Evolutionary conservation across 495 filamentous ascomycete species (phyloP).

Genomic region (Penicillium manginii): DNA sequence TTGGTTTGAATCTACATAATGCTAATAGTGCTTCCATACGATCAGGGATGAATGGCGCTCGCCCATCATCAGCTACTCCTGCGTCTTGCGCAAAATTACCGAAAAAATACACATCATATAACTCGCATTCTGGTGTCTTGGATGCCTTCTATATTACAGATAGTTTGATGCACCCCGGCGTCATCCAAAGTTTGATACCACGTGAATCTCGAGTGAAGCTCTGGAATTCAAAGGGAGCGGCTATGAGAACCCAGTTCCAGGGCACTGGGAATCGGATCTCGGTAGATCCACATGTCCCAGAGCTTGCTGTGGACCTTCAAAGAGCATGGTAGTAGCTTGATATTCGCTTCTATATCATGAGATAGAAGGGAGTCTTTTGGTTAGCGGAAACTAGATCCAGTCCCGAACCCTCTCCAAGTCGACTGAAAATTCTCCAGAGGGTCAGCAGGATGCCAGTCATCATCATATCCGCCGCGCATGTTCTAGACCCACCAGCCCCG

Average conservation of each 20-base stretch:
- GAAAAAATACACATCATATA: too few relatives aligned
- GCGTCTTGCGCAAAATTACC: too few relatives aligned
- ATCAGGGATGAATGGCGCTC: not conserved
- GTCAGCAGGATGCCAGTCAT: constrained; percentile 8
- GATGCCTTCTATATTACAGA: not conserved
- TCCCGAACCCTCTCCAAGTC: not conserved
- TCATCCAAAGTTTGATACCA: constrained; percentile 22
- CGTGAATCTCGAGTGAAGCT: constrained; percentile 21
- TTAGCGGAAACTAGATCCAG: not conserved
- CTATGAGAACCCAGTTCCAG: constrained; percentile 22
- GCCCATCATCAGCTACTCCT: too few relatives aligned
- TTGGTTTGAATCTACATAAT: not conserved
- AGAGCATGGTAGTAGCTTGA: constrained; percentile 17
- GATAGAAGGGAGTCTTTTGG: not conserved
- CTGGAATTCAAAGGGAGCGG: constrained; percentile 20
- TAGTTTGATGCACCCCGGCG: not conserved
- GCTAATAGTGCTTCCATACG: not conserved
- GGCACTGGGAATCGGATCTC: constrained; percentile 31
- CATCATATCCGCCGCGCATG: constrained; percentile 4
- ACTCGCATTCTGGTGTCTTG: not conserved
- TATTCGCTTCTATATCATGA: constrained; percentile 2
- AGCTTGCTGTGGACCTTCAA: constrained; percentile 21
- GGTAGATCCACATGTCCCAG: constrained; percentile 33
- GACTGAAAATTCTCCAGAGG: not conserved
- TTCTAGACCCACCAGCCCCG: constrained; percentile 11